phyloP scores from a whole-genome alignment of 2,329 filamentous ascomycete species.

The Ceratocystis smalleyi region DNA sequence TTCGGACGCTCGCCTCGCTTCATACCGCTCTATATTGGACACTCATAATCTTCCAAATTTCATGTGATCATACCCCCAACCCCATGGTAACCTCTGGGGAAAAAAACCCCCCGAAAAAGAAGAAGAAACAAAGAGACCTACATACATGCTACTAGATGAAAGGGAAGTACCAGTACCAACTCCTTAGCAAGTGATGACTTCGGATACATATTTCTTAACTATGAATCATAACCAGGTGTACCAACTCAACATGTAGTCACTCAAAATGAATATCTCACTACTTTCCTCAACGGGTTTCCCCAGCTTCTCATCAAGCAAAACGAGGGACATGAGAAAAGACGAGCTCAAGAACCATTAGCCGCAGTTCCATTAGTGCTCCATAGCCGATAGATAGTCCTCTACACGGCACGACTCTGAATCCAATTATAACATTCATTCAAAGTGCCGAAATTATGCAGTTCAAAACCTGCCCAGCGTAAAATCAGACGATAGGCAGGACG shows the following conservation, averaged over 20 bases:
- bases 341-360: not conserved
- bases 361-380: too few relatives aligned
- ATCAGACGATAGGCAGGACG: constrained; percentile 2
- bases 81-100: not conserved
- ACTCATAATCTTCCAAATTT: not conserved
- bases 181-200: not conserved
- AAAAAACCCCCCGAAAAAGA: too few relatives aligned
- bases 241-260: not conserved
- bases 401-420: not conserved
- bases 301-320: not conserved
- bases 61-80: not conserved
- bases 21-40: not conserved
- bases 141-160: too few relatives aligned
- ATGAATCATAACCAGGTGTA: not conserved
- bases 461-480: not conserved
- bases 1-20: not conserved
- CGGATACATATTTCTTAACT: not conserved
- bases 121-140: too few relatives aligned
- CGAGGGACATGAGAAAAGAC: not conserved
- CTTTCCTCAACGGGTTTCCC: not conserved
- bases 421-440: not conserved
- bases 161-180: too few relatives aligned
- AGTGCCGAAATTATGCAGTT: not conserved
- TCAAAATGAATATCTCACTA: not conserved
- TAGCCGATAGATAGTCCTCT: not conserved